Conservation (phyloP, 1,139 yeast species). For the Protomyces arabidopsidicola region DNA sequence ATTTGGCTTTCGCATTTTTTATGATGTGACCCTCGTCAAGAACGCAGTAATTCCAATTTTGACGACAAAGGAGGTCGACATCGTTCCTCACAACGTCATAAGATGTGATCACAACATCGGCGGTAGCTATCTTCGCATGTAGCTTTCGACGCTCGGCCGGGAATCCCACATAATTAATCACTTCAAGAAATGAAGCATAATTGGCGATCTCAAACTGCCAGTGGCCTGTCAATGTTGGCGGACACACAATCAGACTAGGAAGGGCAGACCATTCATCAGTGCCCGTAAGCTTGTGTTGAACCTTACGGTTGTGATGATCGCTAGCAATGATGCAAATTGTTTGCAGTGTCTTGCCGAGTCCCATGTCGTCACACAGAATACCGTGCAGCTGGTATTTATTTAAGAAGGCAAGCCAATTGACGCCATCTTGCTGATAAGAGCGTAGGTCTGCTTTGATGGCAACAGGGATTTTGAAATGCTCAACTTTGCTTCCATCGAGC, state of each 20-base stretch:
- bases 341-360: conserved; percentile 93
- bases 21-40: conserved; percentile 97
- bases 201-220: conserved; percentile 95
- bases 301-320: conserved; percentile 82
- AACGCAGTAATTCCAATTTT: conserved; percentile 87
- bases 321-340: conserved; percentile 95
- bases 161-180: conserved; percentile 85
- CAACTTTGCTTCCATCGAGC: conserved; percentile 95
- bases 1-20: conserved; percentile 81
- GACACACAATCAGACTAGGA: conserved; percentile 86
- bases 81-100: conserved; percentile 96
- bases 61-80: conserved; percentile 54
- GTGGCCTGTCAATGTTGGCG: conserved; percentile 96
- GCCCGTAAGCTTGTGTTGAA: conserved; percentile 55
- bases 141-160: conserved; percentile 67
- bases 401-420: conserved; percentile 93
- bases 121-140: conserved; percentile 51
- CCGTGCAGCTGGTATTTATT: conserved; percentile 95
- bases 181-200: conserved; percentile 82
- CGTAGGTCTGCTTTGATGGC: conserved; percentile 88
- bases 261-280: conserved; percentile 67
- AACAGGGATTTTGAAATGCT: conserved; percentile 83
- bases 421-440: conserved; percentile 96
- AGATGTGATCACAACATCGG: conserved; percentile 86
- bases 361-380: conserved; percentile 98